Evolutionary conservation across 2,329 filamentous ascomycete species (phyloP), one percentile per base, ranked within the genome.

Genomic region (Amylocarpus encephaloides): DNA sequence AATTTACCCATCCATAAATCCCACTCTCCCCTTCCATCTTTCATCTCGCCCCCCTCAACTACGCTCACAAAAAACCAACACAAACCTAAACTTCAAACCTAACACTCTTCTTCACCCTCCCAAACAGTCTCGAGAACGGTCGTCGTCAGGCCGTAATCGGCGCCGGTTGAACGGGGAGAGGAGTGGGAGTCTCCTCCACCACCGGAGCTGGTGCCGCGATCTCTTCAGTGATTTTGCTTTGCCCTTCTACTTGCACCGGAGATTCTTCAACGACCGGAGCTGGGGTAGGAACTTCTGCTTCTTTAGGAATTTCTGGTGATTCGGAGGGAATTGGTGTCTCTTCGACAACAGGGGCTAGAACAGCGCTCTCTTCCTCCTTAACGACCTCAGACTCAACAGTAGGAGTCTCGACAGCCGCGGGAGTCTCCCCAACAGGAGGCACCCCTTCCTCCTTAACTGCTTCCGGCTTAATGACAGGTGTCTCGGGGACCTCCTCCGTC

Each of bases 91-190:
- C 5, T 5, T n/a, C 38, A 40, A 40, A 40, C 16, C 16, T 40
- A 16, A 40, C 40, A 12, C 18, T 43, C 22, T 34, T 46, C 15
- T n/a, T n/a, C n/a, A 19, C 36, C 35, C 15, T 15, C 19, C 26
- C 33, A 12, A 48, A 33, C 22, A 30, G 18, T 15, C 41, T 32
- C 26, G 22, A 16, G 12, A 44, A 48, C 50, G 39, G 46, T 45
- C 45, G 47, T 46, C 51, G 46, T 56, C 50, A 56, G 42, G 49
- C 51, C 3, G 51, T 40, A 51, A 56, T 53, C 9, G 53, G 48
- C 32, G 50, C 41, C 10, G 12, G 50, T 35, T 38, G 42, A 16
- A 35, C 39, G 19, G 16, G 47, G 12, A 34, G 46, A 35, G 47
- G 16, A 12, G 34, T 33, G 7, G 46, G 34, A 6, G 26, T 38